phyloP scores from a whole-genome alignment of 345 rosid genomes.

The Gossypium turneri region DNA sequence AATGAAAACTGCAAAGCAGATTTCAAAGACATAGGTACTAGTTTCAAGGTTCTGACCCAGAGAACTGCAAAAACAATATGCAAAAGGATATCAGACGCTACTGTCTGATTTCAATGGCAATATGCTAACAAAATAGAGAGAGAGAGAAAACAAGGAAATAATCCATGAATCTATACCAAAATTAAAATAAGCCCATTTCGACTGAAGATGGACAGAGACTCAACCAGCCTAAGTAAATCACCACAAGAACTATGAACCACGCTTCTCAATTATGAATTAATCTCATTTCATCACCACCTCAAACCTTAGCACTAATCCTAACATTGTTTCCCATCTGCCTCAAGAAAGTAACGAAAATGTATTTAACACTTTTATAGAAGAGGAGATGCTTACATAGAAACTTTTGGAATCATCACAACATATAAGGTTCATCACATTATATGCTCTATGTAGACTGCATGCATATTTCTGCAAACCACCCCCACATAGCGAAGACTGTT shows the following conservation, averaged over 20 bases:
- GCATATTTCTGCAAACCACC: neutral
- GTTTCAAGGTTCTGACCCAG: constrained; percentile 77
- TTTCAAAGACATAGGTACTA: constrained; percentile 70
- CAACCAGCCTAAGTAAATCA: neutral
- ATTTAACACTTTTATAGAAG: neutral
- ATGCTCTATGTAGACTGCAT: neutral
- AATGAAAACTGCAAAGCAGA: constrained; percentile 59
- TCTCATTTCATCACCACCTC: neutral
- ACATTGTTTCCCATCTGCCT: neutral
- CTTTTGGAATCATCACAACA: neutral
- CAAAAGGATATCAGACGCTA: constrained; percentile 5
- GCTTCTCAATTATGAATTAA: neutral
- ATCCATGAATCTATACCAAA: neutral
- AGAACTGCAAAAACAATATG: constrained; percentile 38
- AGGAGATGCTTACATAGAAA: neutral
- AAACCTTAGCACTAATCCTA: neutral
- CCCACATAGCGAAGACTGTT: neutral
- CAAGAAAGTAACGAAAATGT: neutral
- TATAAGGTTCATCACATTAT: neutral
- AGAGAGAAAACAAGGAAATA: neutral
- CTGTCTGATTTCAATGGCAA: neutral
- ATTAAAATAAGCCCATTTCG: neutral
- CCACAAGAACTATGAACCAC: neutral
- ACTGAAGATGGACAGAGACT: neutral
- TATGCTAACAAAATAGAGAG: neutral